Base-by-base conservation (phyloP, 108 stramenopile genomes). In the Nitzschia palea region DNA sequence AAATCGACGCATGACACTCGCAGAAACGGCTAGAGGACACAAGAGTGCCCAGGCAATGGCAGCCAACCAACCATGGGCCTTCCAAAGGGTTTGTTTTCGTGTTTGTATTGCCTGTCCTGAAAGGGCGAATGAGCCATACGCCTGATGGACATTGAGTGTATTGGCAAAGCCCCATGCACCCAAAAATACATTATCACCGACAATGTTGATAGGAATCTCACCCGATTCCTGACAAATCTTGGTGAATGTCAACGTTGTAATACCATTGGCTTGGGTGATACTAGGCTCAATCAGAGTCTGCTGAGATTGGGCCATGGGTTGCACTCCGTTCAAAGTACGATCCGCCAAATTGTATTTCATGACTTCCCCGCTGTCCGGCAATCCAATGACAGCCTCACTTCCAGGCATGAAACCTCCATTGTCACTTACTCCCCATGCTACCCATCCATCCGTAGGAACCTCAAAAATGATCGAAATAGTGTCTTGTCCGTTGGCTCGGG, bases 41-140 rank as follows among this genome's bases (percentile, higher is more conserved):
- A 84, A 60, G 22, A 86, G 52, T 62, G 83, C 86, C 84, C 84
- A 87, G 27, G 89, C 82, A 67, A 87, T 52, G 33, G 82, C 80
- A 17, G 80, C 80, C 33, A 80, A 60, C 48, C 70, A 62, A 5
- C 89, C 89, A 67, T 90, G 89, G 10, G 81, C 82, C 26, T 77
- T 59, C 88, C 88, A 90, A 30, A 76, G 42, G 5, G 25, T 27
- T 12, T 62, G 27, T n/a, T 69, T 57, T 58, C 74, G 47, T 27
- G 42, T 45, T 15, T 45, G 47, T 23, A 76, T 18, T 1, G 47
- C 33, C 4, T 65, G 18, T 2, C 65, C 65, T 12, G 65, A 65
- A 3, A 50, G 29, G 1, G 34, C n/a, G 47, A 57, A 70, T 4
- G 69, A 61, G 26, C 65, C 73, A 55, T 71, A 70, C 29, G 15